Base-by-base conservation (phyloP, 352 stramenopile genomes). In the Elongisporangium prolatum region DNA sequence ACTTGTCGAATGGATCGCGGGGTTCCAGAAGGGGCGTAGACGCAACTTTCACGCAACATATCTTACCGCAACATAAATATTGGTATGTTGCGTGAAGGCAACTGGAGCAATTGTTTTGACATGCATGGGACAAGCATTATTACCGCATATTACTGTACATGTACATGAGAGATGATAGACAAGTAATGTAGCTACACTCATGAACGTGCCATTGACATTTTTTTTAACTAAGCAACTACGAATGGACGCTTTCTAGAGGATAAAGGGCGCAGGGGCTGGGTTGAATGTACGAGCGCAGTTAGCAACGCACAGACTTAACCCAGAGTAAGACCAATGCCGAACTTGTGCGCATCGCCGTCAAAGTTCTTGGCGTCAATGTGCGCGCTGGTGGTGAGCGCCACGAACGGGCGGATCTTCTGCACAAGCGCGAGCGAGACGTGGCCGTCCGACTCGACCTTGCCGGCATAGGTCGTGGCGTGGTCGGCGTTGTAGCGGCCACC, bases 281-380 rank as follows among this genome's bases (percentile, higher is more conserved):
- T 40, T 40, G 28, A 40, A 9, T 5, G 8, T 9, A 40, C 28
- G 28, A 40, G 28, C 4, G 28, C 28, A 13, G 28, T 8, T 2
- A 40, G 8, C 11, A 20, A 22, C 20, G 21, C 14, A 21, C 13
- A 22, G n/a, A 16, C 10, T 90, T 94, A 96, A 59, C 86, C 86
- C 44, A 96, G 71, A 38, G 84, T 92, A 69, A 96, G 83, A 37
- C 83, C 83, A 52, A 96, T 89, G 62, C 86, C 86, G 68, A 96
- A 96, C 82, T 96, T 96, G 82, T 96, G 86, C 59, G 84, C 81
- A 57, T 96, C 86, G 56, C 86, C 84, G 64, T 96, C 84, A 59
- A 96, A 94, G 80, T 96, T 94, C 86, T 96, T 96, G 59, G 85
- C 86, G 67, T 96, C 86, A 47, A 96, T 88, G 73, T 93, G 84